Evolutionary conservation across 2,329 filamentous ascomycete genomes (phyloP).

Genomic region (Daldinia sp.): DNA sequence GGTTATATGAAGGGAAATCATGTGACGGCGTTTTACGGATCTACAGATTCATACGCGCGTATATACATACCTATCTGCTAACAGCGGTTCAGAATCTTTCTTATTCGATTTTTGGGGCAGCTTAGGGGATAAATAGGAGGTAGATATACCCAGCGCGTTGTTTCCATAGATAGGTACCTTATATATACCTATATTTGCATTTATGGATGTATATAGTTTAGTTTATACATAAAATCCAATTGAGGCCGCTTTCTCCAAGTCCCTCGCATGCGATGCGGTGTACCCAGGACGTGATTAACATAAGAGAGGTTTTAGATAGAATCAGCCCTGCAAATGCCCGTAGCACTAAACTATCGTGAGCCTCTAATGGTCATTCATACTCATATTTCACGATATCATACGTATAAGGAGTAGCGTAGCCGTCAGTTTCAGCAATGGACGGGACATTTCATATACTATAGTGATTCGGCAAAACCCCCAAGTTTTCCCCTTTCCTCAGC

Average conservation of each 20-base stretch:
- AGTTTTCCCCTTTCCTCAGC: neutral
- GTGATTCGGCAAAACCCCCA: too few relatives aligned
- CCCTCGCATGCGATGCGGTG: too few relatives aligned
- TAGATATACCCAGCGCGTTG: constrained; percentile 17
- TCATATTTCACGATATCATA: too few relatives aligned
- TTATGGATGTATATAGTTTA: neutral
- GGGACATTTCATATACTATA: too few relatives aligned
- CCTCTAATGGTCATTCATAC: too few relatives aligned
- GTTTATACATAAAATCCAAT: neutral
- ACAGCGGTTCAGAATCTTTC: constrained; percentile 9
- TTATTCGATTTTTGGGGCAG: constrained; percentile 5
- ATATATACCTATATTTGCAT: neutral
- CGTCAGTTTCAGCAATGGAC: too few relatives aligned
- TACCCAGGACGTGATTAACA: too few relatives aligned
- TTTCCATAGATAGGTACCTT: neutral
- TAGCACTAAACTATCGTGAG: too few relatives aligned
- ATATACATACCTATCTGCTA: constrained; percentile 18
- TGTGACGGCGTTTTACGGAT: constrained; percentile 23
- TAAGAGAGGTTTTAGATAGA: too few relatives aligned
- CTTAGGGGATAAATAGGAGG: constrained; percentile 9
- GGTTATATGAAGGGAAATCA: constrained; percentile 18
- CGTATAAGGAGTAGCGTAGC: too few relatives aligned
- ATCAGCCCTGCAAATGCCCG: too few relatives aligned
- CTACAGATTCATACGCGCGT: neutral
- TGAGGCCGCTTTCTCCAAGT: too few relatives aligned